phyloP scores from a whole-genome alignment of 768 basidiomycete genomes.

The Coprinopsis strossmayeri region DNA sequence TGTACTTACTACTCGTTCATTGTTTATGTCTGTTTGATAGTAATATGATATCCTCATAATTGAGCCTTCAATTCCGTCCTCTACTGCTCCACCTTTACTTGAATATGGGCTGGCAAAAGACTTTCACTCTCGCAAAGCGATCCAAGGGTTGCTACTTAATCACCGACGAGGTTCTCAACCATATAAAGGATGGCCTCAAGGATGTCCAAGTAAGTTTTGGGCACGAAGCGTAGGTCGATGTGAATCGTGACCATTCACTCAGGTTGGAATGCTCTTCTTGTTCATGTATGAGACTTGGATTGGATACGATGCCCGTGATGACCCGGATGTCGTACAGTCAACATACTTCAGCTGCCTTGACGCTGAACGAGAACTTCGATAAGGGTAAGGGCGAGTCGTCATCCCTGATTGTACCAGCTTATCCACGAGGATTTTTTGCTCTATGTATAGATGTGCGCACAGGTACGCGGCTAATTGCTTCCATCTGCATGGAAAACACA shows the following conservation, averaged over 20 bases:
- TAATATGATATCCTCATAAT: too few relatives aligned
- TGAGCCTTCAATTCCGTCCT: neutral
- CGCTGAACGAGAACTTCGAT: constrained; percentile 89
- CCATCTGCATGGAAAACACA: neutral
- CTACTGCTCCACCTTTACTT: neutral
- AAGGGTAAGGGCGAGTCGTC: constrained; percentile 37
- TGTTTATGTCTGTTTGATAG: too few relatives aligned
- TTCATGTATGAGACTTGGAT: constrained; percentile 60
- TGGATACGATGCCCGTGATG: neutral
- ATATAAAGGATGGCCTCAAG: constrained; percentile 65
- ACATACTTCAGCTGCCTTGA: constrained; percentile 75
- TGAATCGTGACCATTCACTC: too few relatives aligned
- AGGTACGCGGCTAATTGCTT: constrained; percentile 22
- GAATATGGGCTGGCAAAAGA: constrained; percentile 86
- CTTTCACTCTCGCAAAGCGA: constrained; percentile 54
- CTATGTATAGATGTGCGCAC: constrained; percentile 9
- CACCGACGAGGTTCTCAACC: constrained; percentile 63
- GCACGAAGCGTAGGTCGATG: neutral
- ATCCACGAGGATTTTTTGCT: too few relatives aligned
- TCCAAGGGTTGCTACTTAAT: constrained; percentile 76
- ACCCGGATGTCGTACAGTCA: constrained; percentile 20
- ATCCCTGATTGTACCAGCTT: neutral
- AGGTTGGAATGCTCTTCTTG: constrained; percentile 86
- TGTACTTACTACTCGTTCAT: too few relatives aligned
- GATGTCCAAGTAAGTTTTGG: constrained; percentile 47